Base-by-base conservation (phyloP, 2,329 filamentous ascomycete genomes). In the Beauveria pseudobassiana region DNA sequence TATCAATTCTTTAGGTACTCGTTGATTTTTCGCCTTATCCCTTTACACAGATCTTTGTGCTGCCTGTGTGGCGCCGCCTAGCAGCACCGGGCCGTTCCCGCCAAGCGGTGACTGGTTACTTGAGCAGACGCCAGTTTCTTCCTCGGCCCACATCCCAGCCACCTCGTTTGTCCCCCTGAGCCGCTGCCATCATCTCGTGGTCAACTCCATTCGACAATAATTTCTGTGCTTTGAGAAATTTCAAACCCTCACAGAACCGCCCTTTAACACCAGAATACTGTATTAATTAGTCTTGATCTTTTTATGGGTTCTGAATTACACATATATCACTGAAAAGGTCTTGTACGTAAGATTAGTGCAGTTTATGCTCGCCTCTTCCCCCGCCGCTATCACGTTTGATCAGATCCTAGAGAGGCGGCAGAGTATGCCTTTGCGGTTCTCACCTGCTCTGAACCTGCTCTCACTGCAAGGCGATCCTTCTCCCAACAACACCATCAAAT, bases 131-230 rank as follows among this genome's bases (percentile, higher is more conserved):
- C 42, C 24, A 50, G 26, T 14, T 20, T 50, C 48, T 18, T 50
- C 24, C 24, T 20, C n/a, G 43, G 16, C 45, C 43, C 55, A 58
- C 55, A 28, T 66, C 63, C 71, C 68, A 70, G 68, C 69, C 70
- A 66, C 70, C 64, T 62, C 57, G 34, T 64, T 67, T 64, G 55
- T 22, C 53, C 64, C 50, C 62, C 60, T 66, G 67, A 68, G 63
- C 34, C 34, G 12, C 63, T 63, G 54, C n/a, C 42, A n/a, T n/a
- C 28, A 56, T 62, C 69, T 66, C 64, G 56, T 62, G 56, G 38
- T 58, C 62, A 67, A 69, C 73, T 73, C 72, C 64, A 64, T 49
- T 45, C 26, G 63, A 55, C 65, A 73, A 69, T 74, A 71, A 70
- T 60, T 67, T 63, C 10, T 69, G 73, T n/a, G n/a, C n/a, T n/a